Base-by-base conservation (phyloP, 2,329 filamentous ascomycete species). In the Penicillium brevicompactum region DNA sequence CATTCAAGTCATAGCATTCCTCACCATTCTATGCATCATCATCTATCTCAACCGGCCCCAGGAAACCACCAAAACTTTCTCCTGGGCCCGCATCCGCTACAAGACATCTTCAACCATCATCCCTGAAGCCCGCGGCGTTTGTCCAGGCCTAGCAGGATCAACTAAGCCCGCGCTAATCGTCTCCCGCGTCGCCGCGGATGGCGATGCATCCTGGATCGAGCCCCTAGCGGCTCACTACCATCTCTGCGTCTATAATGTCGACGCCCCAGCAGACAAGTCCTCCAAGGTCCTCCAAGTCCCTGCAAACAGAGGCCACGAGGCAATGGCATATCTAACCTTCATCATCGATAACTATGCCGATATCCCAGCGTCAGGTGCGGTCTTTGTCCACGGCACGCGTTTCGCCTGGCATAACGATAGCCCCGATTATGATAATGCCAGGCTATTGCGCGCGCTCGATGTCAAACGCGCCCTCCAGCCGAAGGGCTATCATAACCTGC, bases 291-390 rank as follows among this genome's bases (percentile, higher is more conserved):
- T 80, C 2, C 76, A 76, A 51, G 72, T 78, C 1, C 79, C 80
- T 3, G 72, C 72, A 11, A 82, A 82, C 62, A 63, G 74, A 18
- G 78, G 74, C 22, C 76, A 79, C 55, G 78, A 80, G 55, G 72
- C 77, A n/a, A 79, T 79, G 74, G 68, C 73, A 5, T 80, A 79
- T 51, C 62, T 80, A 1, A 80, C 77, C 1, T 80, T 78, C 56
- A 55, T 80, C 0, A 79, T 80, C 49, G 77, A 79, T 55, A 79
- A 80, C 53, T 79, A 80, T 55, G 68, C 64, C 3, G 18, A 69
- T 3, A 65, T 80, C 11, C 76, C 77, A 0, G 56, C 58, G 2
- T 60, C 70, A 0, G 75, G 75, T 0, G 71, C 68, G 0, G 75
- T 79, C 0, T 80, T 80, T 45, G 68, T 79, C 2, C 77, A 80